These are phyloP conservation scores for Podila verticillata DNA, from an alignment of 192 early-diverging fungal genomes.

Conservation along the genomic window DNA sequence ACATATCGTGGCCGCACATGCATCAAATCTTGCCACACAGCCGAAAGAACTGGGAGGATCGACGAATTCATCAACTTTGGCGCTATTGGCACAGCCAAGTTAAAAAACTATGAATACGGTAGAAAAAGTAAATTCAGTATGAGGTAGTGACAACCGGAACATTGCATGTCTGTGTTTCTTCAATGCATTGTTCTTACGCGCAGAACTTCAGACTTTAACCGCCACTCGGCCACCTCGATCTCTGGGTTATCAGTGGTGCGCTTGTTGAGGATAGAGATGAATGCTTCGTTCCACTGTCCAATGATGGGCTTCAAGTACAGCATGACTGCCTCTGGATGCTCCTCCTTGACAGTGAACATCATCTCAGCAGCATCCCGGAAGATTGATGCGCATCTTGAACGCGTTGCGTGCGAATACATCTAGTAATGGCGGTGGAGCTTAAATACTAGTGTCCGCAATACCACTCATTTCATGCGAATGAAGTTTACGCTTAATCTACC, in stretches of 20 bases:
- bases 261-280: constrained; percentile 67
- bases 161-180: no score
- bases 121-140: no score
- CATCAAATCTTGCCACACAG: constrained; percentile 73
- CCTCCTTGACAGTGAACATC: constrained; percentile 77
- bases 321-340: constrained; percentile 72
- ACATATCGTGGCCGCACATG: constrained; percentile 61
- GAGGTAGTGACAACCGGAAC: no score
- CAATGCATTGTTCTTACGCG: constrained; percentile 52
- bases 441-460: neutral
- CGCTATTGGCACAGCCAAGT: constrained; percentile 64
- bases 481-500: constrained; percentile 17
- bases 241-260: constrained; percentile 52
- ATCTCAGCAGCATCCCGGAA: constrained; percentile 87
- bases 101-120: constrained; percentile 56
- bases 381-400: constrained; percentile 80
- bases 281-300: constrained; percentile 77
- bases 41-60: constrained; percentile 61
- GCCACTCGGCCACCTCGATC: constrained; percentile 61
- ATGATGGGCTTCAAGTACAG: constrained; percentile 80
- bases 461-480: no score
- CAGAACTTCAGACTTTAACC: constrained; percentile 74
- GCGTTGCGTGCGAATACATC: constrained; percentile 69
- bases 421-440: constrained; percentile 4
- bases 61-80: constrained; percentile 64